Evolutionary conservation across 768 basidiomycete genomes (phyloP), one percentile per base, ranked within the genome.

Genomic region (Kwoniella mangroviensis): DNA sequence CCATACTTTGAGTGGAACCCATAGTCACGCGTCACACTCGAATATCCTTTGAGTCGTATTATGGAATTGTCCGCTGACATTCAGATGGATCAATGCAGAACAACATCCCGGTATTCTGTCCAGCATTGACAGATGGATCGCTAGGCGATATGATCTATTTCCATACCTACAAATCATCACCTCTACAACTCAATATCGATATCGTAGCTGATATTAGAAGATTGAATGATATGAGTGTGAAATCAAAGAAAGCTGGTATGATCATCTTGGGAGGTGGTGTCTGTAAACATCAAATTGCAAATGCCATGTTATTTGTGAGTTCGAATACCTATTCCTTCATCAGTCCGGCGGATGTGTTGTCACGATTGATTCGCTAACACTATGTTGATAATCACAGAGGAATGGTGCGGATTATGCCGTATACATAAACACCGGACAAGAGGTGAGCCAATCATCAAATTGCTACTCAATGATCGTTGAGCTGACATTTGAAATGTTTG

Each of bases 221-320:
- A 49, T 85, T 99, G 43, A 99, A 99, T 84, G 95, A 98, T 83
- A 84, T 92, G 19, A 89, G 92, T 12, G 87, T 97, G 65, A 90
- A 88, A 72, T 91, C 95, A 43, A 89, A 88, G 66, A 95, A 93
- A 84, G 97, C 97, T 21, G 97, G 97, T 2, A 98, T 98, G 95
- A 93, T 99, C 75, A 89, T 99, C 63, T 88, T 98, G 13, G 97
- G 97, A 9, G 97, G 97, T 2, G 97, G 97, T 0, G 94, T 99
- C 11, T 98, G 95, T 85, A 99, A 99, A 82, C 97, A 99, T 81
- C 97, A 99, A 81, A 97, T 99, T 67, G 96, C 96, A n/a, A 99
- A 99, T 80, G 94, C 96, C 1, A 98, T 99, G 97, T 86, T 99
- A 24, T 97, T 99, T 80, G 96, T 98, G 83, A 84, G 88, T 74